phyloP scores from a whole-genome alignment of 495 filamentous ascomycete genomes.

The Massariosphaeria phaeospora region DNA sequence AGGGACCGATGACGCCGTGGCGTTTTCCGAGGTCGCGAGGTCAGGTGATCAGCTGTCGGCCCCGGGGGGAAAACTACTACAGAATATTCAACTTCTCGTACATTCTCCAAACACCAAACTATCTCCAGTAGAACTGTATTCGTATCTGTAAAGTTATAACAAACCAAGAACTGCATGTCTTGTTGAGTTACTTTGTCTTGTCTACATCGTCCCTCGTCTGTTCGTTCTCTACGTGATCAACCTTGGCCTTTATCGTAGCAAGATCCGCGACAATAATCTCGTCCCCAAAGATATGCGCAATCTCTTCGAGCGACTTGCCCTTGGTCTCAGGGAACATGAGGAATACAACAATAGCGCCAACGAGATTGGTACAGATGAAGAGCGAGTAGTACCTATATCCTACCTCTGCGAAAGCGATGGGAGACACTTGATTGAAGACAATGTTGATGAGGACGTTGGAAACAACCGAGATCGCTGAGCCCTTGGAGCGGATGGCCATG shows the following conservation, averaged over 20 bases:
- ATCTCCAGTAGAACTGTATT: no score
- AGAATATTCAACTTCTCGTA: no score
- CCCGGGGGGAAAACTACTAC: no score
- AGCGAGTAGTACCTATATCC: slow-evolving; percentile 8
- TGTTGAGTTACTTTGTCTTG: no score
- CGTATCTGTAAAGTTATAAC: no score
- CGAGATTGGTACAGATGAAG: neutral
- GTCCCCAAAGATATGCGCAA: neutral
- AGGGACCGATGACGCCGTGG: no score
- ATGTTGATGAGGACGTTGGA: neutral
- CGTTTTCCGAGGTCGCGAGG: no score
- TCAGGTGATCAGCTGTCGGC: no score
- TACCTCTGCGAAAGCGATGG: neutral
- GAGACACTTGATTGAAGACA: neutral
- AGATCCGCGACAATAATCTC: neutral
- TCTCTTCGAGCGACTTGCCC: neutral
- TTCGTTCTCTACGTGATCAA: no score
- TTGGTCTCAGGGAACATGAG: neutral
- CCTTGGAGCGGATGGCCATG: slow-evolving; percentile 1
- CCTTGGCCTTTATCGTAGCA: neutral
- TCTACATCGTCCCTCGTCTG: no score
- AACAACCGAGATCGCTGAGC: neutral
- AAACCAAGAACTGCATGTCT: no score
- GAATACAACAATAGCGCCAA: neutral
- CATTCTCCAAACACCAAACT: no score